phyloP scores from a whole-genome alignment of 345 rosid species.

The Lepidium aucheri region DNA sequence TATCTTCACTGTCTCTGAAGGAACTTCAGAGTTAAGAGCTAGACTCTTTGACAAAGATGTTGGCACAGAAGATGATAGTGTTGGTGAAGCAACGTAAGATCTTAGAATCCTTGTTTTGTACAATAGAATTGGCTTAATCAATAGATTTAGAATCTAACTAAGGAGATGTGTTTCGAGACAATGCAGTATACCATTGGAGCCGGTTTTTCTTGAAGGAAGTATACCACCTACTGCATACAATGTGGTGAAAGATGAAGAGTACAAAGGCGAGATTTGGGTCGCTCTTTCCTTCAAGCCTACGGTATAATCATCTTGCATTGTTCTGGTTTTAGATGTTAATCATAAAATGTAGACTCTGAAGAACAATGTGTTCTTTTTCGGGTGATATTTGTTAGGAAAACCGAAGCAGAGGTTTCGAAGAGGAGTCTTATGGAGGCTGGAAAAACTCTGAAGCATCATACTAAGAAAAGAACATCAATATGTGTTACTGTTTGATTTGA shows the following conservation, averaged over 20 bases:
- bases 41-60: conserved; percentile 69
- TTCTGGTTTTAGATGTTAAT: not conserved
- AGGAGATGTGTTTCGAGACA: not conserved
- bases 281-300: conserved; percentile 58
- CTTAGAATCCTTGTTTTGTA: not conserved
- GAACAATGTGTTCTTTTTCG: not conserved
- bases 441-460: conserved; percentile 39
- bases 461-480: conserved; percentile 5
- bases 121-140: not conserved
- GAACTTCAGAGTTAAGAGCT: conserved; percentile 37
- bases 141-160: not conserved
- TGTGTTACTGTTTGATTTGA: not conserved
- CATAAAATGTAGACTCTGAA: not conserved
- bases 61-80: conserved; percentile 46
- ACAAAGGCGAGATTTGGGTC: conserved; percentile 56
- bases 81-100: conserved; percentile 67
- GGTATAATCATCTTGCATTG: conserved; percentile 28
- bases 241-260: conserved; percentile 62
- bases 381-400: conserved; percentile 21
- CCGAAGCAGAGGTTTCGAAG: conserved; percentile 26
- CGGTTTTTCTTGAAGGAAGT: conserved; percentile 52
- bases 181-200: conserved; percentile 52
- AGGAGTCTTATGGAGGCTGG: conserved; percentile 59
- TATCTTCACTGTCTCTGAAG: conserved; percentile 48
- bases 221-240: conserved; percentile 53